Conservation (phyloP, 1,139 yeast species). For the Neolecta irregularis region DNA sequence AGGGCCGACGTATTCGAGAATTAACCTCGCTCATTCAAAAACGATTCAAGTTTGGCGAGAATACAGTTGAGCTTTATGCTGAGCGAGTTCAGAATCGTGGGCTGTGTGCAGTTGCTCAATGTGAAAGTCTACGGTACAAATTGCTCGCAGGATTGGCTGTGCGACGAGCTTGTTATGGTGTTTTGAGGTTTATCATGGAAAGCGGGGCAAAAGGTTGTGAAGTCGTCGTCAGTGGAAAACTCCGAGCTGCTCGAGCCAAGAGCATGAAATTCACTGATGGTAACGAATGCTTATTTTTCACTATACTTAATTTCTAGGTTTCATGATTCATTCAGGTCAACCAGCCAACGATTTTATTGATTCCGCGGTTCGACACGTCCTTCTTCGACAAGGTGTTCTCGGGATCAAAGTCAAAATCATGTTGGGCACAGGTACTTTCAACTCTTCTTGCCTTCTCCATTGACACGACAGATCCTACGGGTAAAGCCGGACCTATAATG, state of each 20-base stretch:
- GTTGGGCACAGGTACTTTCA: constrained; percentile 61
- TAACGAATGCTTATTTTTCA: constrained; percentile 64
- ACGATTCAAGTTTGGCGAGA: constrained; percentile 95
- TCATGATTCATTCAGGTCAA: constrained; percentile 61
- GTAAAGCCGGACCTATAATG: constrained; percentile 67
- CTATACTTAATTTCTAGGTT: background rate
- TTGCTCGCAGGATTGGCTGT: constrained; percentile 97
- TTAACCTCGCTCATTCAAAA: constrained; percentile 93
- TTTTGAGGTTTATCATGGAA: constrained; percentile 99
- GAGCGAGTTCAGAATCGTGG: constrained; percentile 99
- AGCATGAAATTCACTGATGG: constrained; percentile 99
- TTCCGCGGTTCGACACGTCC: constrained; percentile 98
- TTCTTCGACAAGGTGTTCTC: constrained; percentile 99
- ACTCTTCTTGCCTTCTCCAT: too few species aligned
- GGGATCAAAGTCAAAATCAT: constrained; percentile 99
- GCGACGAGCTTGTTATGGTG: constrained; percentile 99
- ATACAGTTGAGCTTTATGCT: constrained; percentile 88
- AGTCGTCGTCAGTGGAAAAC: constrained; percentile 98
- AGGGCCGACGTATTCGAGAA: constrained; percentile 99
- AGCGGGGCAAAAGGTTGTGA: constrained; percentile 99
- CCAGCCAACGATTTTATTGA: constrained; percentile 98
- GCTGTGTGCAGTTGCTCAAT: constrained; percentile 98
- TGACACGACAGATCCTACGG: constrained; percentile 78
- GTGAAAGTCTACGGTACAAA: constrained; percentile 97
- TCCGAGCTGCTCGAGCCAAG: constrained; percentile 99